These are phyloP conservation scores for Collariella sp. DNA, from an alignment of 495 filamentous ascomycete species.

Conservation along the genomic window DNA sequence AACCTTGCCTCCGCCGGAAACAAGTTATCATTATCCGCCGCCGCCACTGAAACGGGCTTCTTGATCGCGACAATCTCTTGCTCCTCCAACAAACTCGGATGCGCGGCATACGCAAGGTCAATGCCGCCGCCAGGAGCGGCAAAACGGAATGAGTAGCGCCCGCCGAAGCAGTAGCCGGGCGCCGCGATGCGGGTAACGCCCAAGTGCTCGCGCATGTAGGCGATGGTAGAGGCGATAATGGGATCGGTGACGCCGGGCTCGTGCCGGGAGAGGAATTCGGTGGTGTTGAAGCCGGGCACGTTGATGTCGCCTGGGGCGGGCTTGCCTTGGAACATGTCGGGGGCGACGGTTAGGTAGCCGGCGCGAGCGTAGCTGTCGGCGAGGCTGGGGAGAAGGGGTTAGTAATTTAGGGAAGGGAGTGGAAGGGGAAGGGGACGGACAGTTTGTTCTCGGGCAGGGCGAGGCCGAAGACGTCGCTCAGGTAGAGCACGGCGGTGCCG, in stretches of 20 bases:
- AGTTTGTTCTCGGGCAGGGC: conserved; percentile 55
- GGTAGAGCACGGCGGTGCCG: conserved; percentile 40
- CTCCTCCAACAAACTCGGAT: conserved; percentile 57
- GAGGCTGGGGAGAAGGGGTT: conserved; percentile 31
- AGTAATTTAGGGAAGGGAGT: background rate
- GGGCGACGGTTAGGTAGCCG: conserved; percentile 65
- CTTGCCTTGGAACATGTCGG: conserved; percentile 65
- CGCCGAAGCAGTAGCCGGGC: conserved; percentile 58
- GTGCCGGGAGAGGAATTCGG: conserved; percentile 48
- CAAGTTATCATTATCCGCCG: conserved; percentile 58
- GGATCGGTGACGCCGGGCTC: conserved; percentile 49
- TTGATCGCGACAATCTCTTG: conserved; percentile 56
- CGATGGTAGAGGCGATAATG: conserved; percentile 51
- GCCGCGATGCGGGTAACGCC: conserved; percentile 55
- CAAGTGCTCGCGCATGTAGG: conserved; percentile 47
- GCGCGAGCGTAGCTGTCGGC: conserved; percentile 69
- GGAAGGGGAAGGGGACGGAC: conserved; percentile 20
- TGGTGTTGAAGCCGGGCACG: conserved; percentile 46
- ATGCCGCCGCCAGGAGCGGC: conserved; percentile 25
- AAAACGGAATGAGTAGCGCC: conserved; percentile 36
- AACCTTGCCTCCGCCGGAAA: conserved; percentile 53
- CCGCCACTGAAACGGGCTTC: conserved; percentile 59
- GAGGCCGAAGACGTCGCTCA: conserved; percentile 57
- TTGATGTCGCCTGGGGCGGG: conserved; percentile 40
- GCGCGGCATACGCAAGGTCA: conserved; percentile 59